These are phyloP conservation scores for Zygoascus biomembranicola DNA, from an alignment of 805 yeast species.

Conservation along the genomic window DNA sequence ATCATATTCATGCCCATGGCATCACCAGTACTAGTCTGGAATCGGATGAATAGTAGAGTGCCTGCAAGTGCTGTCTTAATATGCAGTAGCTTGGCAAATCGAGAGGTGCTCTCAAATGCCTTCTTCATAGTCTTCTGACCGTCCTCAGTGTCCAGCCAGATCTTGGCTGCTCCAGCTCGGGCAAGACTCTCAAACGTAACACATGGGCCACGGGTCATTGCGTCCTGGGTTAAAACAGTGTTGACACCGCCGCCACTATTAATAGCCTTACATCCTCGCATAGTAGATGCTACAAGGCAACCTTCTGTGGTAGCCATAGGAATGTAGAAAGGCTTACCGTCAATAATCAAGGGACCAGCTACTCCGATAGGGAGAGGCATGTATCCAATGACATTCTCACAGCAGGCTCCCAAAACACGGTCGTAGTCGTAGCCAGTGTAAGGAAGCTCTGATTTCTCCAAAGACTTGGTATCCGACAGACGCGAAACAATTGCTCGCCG, in stretches of 20 bases:
- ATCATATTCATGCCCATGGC: slow-evolving; percentile 99
- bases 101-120: slow-evolving; percentile 92
- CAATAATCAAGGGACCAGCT: slow-evolving; percentile 93
- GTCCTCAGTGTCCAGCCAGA: slow-evolving; percentile 93
- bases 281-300: slow-evolving; percentile 94
- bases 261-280: slow-evolving; percentile 98
- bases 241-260: slow-evolving; percentile 95
- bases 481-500: slow-evolving; percentile 90
- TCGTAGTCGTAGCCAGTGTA: slow-evolving; percentile 81
- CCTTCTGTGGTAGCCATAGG: slow-evolving; percentile 99
- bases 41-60: slow-evolving; percentile 75
- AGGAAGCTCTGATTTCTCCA: slow-evolving; percentile 67
- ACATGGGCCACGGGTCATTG: slow-evolving; percentile 99
- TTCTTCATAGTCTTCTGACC: slow-evolving; percentile 73
- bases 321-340: slow-evolving; percentile 78
- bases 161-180: slow-evolving; percentile 90
- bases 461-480: slow-evolving; percentile 71
- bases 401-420: slow-evolving; percentile 96
- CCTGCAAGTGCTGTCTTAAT: slow-evolving; percentile 95
- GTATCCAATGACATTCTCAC: slow-evolving; percentile 96
- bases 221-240: slow-evolving; percentile 88
- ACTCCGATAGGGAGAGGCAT: slow-evolving; percentile 96
- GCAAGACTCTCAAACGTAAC: slow-evolving; percentile 74
- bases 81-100: slow-evolving; percentile 92
- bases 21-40: slow-evolving; percentile 98